Base-by-base conservation (phyloP, 768 basidiomycete species). In the button mushroom (Agaricus bisporus) region DNA sequence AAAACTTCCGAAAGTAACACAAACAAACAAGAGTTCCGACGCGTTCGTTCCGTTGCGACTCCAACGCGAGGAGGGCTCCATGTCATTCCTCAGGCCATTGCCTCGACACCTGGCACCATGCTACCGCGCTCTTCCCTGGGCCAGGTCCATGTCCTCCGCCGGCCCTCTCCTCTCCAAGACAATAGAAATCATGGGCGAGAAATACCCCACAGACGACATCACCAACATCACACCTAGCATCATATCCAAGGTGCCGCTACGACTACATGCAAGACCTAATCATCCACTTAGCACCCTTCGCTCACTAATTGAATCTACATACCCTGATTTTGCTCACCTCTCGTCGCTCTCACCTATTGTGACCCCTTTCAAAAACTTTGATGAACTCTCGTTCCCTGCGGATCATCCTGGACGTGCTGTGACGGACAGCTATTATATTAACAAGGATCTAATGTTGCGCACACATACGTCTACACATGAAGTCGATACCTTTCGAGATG, bases 391-490 rank as follows among this genome's bases (percentile, higher is more conserved):
- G 3, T 98, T 99, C 71, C 86, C 95, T 0, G 62, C 72, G 12
- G 94, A 98, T 73, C 97, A 99, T 66, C 94, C 95, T 0, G 95
- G 97, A 15, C 83, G 97, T 56, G 78, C 88, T 20, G 74, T 83
- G 42, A 91, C 90, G 41, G 97, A 99, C 73, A 91, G 88, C 63
- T 99, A 99, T 76, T 99, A 99, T 70, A 76, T 97, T 64, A 98
- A 98, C 73, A 80, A 77, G 61, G 73, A 83, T 61, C 74, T 86
- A 63, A 93, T 99, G 91, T 82, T 99, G 36, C 86, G 97, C 39
- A 98, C 97, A 0, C 97, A 99, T 67, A 98, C 97, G 1, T 93
- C 90, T n/a, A 92, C 97, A 4, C 97, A 99, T 66, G 95, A 99
- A 72, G 89, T 98, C 29, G 94, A 97, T 56, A 84, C 85, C 6